Percentiles rank a stretch among this genome's conserved stretches.
These are phyloP conservation scores for Oryza glumipatula DNA, from an alignment of 176 grass and related monocot species.

Conservation along the genomic window DNA sequence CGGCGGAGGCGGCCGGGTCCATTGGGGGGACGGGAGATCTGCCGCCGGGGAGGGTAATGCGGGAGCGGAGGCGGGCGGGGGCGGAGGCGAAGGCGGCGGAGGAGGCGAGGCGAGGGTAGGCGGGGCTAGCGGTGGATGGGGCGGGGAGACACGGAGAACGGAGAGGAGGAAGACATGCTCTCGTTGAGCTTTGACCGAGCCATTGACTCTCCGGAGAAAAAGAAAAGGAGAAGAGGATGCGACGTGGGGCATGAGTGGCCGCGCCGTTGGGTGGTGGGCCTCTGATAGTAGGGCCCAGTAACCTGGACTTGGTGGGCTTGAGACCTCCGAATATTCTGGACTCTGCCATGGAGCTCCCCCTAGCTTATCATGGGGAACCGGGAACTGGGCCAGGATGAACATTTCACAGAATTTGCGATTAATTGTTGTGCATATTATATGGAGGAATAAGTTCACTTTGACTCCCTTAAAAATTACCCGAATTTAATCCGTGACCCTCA, in stretches of 20 bases:
- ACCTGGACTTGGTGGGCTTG: not conserved
- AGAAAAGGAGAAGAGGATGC: not conserved
- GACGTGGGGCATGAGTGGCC: slow-evolving; percentile 1
- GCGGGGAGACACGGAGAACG: slow-evolving; percentile 15
- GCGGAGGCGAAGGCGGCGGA: not conserved
- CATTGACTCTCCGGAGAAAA: slow-evolving; percentile 51
- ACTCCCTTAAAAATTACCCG: too few relatives aligned
- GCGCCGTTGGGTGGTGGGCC: slow-evolving; percentile 3
- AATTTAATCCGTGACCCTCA: too few relatives aligned
- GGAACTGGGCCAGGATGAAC: too few relatives aligned
- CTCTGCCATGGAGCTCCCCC: not conserved
- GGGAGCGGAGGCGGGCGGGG: not conserved
- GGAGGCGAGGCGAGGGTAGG: not conserved
- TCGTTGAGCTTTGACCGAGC: slow-evolving; percentile 48
- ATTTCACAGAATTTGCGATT: too few relatives aligned
- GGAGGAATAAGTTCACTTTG: too few relatives aligned
- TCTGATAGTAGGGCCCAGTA: not conserved
- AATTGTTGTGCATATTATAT: too few relatives aligned
- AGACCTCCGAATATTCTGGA: slow-evolving; percentile 10
- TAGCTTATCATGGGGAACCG: too few relatives aligned
- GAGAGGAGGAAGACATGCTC: slow-evolving; percentile 53
- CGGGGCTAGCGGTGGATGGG: not conserved
- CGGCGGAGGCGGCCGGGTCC: slow-evolving; percentile 22
- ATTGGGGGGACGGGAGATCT: slow-evolving; percentile 35
- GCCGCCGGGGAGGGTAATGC: slow-evolving; percentile 22